Percentiles rank a stretch among this genome's conserved stretches.
Evolutionary conservation across 164 flowering plant species (phyloP).

Genomic region (Magnolia officinalis): DNA sequence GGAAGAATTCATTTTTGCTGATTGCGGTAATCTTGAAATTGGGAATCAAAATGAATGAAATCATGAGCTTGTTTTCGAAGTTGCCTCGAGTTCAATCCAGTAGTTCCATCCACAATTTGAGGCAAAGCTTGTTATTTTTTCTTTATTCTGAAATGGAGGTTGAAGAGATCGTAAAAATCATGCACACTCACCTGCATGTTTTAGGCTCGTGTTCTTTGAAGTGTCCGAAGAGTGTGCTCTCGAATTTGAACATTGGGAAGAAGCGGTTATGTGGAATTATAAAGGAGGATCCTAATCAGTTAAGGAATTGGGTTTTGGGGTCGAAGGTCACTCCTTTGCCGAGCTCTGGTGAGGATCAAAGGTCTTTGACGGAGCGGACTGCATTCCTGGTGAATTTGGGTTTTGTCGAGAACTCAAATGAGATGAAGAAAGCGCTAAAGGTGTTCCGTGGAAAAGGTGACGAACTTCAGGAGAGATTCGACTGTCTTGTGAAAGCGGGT

Average conservation of each 20-base stretch:
- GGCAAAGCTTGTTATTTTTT: constrained; percentile 37
- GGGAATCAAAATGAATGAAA: constrained; percentile 31
- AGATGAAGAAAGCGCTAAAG: constrained; percentile 49
- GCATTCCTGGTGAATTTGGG: constrained; percentile 58
- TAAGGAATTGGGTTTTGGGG: constrained; percentile 49
- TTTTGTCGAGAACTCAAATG: constrained; percentile 39
- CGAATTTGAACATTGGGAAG: constrained; percentile 36
- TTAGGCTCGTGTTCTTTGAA: constrained; percentile 49
- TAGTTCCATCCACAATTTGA: constrained; percentile 41
- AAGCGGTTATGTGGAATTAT: constrained; percentile 42
- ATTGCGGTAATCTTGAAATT: constrained; percentile 48
- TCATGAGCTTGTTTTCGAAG: constrained; percentile 34
- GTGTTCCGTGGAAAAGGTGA: constrained; percentile 54
- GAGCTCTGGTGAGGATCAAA: constrained; percentile 16
- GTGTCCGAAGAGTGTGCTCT: constrained; percentile 32
- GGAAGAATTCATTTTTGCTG: constrained; percentile 23
- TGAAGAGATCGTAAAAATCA: constrained; percentile 38
- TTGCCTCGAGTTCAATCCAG: constrained; percentile 38
- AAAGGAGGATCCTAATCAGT: constrained; percentile 44
- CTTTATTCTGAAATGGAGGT: constrained; percentile 46
- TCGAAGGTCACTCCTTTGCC: constrained; percentile 33
- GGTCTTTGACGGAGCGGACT: constrained; percentile 28
- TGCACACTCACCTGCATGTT: constrained; percentile 31
- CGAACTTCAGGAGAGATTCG: constrained; percentile 67
- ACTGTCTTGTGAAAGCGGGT: constrained; percentile 57